Evolutionary conservation across 2,329 filamentous ascomycete genomes (phyloP), one percentile per base, ranked within the genome.

Genomic region (Shiraia sp.): DNA sequence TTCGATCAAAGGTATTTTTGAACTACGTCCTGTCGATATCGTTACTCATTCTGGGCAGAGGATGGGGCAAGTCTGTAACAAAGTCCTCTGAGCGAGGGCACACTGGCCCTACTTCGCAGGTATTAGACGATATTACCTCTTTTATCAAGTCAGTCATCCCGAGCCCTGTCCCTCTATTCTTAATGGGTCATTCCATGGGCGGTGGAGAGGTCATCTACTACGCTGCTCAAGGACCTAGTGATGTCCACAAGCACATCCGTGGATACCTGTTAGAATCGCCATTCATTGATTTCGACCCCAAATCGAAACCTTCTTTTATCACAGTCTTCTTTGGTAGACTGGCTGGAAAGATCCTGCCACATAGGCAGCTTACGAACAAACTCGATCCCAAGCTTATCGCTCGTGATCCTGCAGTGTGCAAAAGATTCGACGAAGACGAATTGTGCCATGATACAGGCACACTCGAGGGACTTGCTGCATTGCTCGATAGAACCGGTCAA

Each of bases 161-260:
- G 8, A 65, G 70, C 28, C 54, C 66, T 8, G 47, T 70, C 2
- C 89, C 90, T 0, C 63, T 95, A 12, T 96, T 96, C 71, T 78
- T 96, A 14, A 83, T 93, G 75, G 91, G 91, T 38, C 90, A 96
- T 70, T 90, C 86, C 15, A 96, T 96, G 89, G 91, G 91, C 52
- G 91, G 91, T 45, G 88, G 83, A 16, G 80, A 95, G 69, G 80
- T 84, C 5, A 73, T 95, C 7, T 83, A 81, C 30, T 85, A 81
- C 55, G 73, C 72, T 46, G 68, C 70, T 22, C 61, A 62, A 31
- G 75, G 71, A 14, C 76, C 72, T 4, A 51, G 55, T 30, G 77
- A 81, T 12, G 65, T 88, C 10, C 76, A 82, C 29, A 66, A 72
- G 25, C 74, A 78, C 43, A 79, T 95, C 33, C 77, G 83, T 32